Percentiles rank a stretch among this genome's conserved stretches.
Evolutionary conservation across 192 early-diverging fungal species (phyloP).

Genomic region (Coemansia sp.): DNA sequence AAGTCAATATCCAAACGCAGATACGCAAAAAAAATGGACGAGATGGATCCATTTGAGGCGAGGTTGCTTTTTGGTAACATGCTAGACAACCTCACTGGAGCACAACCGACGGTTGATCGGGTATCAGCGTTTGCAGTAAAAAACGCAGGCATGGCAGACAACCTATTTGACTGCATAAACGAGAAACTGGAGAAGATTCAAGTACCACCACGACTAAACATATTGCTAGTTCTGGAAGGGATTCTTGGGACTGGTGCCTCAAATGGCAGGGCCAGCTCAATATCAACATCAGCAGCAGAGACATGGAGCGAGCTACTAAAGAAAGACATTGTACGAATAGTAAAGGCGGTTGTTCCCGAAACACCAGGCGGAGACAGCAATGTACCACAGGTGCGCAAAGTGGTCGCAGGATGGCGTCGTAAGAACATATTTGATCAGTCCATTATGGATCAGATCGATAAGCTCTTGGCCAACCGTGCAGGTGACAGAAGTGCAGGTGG

Average conservation of each 20-base stretch:
- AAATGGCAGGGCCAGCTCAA: neutral
- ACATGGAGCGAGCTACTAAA: conserved; percentile 40
- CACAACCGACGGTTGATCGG: conserved; percentile 47
- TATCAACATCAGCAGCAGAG: conserved; percentile 2
- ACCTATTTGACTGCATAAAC: conserved; percentile 49
- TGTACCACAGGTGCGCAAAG: conserved; percentile 37
- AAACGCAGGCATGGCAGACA: conserved; percentile 38
- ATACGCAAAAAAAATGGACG: conserved; percentile 31
- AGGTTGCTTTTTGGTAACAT: conserved; percentile 54
- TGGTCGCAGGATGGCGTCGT: conserved; percentile 38
- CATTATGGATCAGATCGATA: conserved; percentile 17
- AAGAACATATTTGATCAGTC: conserved; percentile 20
- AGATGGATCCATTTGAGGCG: conserved; percentile 54
- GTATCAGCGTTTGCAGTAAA: conserved; percentile 48
- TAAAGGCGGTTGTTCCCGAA: conserved; percentile 39
- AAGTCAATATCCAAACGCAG: no score
- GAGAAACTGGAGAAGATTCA: conserved; percentile 49
- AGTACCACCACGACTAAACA: conserved; percentile 48
- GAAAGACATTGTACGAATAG: conserved; percentile 27
- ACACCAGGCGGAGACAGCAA: conserved; percentile 44
- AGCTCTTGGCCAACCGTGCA: conserved; percentile 20
- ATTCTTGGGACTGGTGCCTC: conserved; percentile 21
- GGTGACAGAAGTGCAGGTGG: conserved; percentile 6
- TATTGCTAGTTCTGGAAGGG: conserved; percentile 52
- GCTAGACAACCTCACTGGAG: conserved; percentile 50